phyloP scores from a whole-genome alignment of 2,329 filamentous ascomycete species.

The Xylariales sp. region DNA sequence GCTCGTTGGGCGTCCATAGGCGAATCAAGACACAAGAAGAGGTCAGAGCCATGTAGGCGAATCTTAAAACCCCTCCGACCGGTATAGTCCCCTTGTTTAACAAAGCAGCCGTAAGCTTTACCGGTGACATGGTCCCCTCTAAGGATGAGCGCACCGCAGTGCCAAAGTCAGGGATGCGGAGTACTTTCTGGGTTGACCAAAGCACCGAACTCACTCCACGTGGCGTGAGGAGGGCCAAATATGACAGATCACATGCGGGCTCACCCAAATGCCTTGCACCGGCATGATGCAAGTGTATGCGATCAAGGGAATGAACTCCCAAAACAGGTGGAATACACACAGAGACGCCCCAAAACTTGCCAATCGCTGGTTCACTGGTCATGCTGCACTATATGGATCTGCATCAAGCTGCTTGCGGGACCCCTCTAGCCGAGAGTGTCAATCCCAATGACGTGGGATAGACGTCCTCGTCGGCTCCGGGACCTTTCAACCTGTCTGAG shows the following conservation, averaged over 20 bases:
- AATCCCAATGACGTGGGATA: no score
- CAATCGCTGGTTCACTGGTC: not conserved
- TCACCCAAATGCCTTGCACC: not conserved
- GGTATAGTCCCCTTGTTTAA: not conserved
- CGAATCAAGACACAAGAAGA: not conserved
- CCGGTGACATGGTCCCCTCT: slow-evolving; percentile 2
- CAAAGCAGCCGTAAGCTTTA: not conserved
- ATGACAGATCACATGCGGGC: slow-evolving; percentile 3
- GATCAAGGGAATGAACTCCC: not conserved
- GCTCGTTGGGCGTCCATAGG: not conserved
- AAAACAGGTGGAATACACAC: not conserved
- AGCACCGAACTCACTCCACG: slow-evolving; percentile 1
- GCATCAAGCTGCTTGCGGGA: not conserved
- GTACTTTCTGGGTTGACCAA: no score
- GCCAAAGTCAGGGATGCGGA: not conserved
- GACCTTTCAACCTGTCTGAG: no score
- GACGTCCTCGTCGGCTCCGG: no score
- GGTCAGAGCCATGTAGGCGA: no score
- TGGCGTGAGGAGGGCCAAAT: slow-evolving; percentile 4
- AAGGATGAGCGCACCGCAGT: not conserved
- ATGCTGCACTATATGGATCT: not conserved
- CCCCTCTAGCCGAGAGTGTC: no score
- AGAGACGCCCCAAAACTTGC: not conserved
- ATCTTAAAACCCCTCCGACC: not conserved
- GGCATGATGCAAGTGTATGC: not conserved